phyloP scores from a whole-genome alignment of 2,329 filamentous ascomycete genomes.

The Akanthomyces dipterigenus region DNA sequence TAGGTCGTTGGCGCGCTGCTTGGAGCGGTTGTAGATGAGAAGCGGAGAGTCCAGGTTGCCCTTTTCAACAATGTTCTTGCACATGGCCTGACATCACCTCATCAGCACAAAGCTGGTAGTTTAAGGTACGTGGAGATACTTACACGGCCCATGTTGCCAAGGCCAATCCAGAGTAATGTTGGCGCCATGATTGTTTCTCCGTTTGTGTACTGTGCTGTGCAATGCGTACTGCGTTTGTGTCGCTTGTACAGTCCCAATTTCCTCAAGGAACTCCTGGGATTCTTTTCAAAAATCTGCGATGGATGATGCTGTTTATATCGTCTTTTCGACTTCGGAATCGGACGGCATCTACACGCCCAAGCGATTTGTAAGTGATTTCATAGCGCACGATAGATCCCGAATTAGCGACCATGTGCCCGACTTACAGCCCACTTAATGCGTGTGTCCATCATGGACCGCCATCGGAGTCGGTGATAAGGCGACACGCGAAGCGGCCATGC shows the following conservation, averaged over 20 bases:
- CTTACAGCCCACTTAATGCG: not conserved
- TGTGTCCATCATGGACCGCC: not conserved
- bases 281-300: not conserved
- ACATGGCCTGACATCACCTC: slow-evolving; percentile 60
- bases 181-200: slow-evolving; percentile 38
- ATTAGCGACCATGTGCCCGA: not conserved
- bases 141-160: slow-evolving; percentile 83
- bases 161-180: slow-evolving; percentile 69
- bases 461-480: not conserved
- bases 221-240: not conserved
- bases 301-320: not conserved
- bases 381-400: not conserved
- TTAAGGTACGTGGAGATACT: slow-evolving; percentile 22
- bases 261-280: not conserved
- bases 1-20: slow-evolving; percentile 57
- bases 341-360: not conserved
- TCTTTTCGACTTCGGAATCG: not conserved
- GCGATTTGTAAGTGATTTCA: slow-evolving; percentile 9
- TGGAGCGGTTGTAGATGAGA: slow-evolving; percentile 74
- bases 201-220: not conserved
- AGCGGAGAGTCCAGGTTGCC: slow-evolving; percentile 64
- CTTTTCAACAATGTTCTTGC: slow-evolving; percentile 75
- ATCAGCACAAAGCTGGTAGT: slow-evolving; percentile 3
- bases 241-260: not conserved
- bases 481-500: not conserved